These are phyloP conservation scores for Pyrenochaeta sp. DNA, from an alignment of 2,329 filamentous ascomycete genomes.

Conservation along the genomic window DNA sequence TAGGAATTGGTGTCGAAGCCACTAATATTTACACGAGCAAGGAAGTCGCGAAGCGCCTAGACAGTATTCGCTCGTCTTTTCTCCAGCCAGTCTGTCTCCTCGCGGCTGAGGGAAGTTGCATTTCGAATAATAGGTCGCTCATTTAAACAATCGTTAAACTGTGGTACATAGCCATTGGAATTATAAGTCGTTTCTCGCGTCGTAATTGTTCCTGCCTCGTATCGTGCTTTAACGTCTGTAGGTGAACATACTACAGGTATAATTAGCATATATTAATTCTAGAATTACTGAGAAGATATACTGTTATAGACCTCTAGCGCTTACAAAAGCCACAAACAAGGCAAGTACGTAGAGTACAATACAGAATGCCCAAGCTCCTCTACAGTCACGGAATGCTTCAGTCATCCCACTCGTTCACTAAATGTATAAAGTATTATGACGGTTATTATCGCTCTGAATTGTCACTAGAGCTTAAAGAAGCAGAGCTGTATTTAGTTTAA, in stretches of 20 bases:
- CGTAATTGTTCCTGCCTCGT: not conserved
- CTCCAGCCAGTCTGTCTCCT: constrained; percentile 70
- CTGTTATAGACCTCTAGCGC: not conserved
- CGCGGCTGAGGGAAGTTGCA: constrained; percentile 65
- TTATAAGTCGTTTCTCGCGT: not conserved
- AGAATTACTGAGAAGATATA: not conserved
- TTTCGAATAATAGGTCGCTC: constrained; percentile 69
- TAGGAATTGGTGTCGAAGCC: constrained; percentile 75
- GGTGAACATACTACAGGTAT: not conserved
- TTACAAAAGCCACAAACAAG: not conserved
- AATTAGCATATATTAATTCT: not conserved
- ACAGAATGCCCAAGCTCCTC: not conserved
- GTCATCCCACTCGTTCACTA: not conserved
- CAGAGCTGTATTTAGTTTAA: not conserved
- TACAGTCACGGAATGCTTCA: not conserved
- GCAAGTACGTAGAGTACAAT: not conserved
- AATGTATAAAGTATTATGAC: not conserved
- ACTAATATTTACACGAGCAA: constrained; percentile 72
- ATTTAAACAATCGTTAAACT: constrained; percentile 69
- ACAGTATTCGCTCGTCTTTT: constrained; percentile 73
- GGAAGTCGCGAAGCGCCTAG: constrained; percentile 72
- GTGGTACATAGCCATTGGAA: constrained; percentile 68
- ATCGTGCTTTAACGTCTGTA: not conserved
- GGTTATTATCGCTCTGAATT: not conserved
- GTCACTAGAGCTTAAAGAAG: not conserved